These are phyloP conservation scores for Drosera capensis DNA, from an alignment of 148 eudicot species.

Conservation along the genomic window DNA sequence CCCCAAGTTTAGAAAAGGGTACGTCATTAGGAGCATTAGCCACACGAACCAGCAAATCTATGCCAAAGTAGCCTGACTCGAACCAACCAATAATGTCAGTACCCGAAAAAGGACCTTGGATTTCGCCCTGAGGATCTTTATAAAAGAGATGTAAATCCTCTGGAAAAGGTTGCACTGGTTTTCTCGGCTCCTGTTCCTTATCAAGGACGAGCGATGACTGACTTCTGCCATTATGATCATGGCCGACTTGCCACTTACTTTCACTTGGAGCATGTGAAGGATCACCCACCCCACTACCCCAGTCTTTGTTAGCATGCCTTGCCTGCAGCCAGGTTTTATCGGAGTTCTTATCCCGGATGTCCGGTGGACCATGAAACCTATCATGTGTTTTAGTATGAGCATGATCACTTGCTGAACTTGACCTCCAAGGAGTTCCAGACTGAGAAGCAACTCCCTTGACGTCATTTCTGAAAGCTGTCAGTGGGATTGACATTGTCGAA, in stretches of 20 bases:
- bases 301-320: slow-evolving; percentile 23
- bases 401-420: slow-evolving; percentile 27
- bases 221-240: slow-evolving; percentile 35
- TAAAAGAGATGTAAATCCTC: slow-evolving; percentile 77
- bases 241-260: slow-evolving; percentile 21
- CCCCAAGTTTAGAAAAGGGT: slow-evolving; percentile 65
- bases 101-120: slow-evolving; percentile 94
- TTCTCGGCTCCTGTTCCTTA: slow-evolving; percentile 39
- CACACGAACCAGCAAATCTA: slow-evolving; percentile 69
- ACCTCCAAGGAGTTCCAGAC: slow-evolving; percentile 33
- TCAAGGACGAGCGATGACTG: slow-evolving; percentile 27
- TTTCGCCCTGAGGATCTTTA: slow-evolving; percentile 81
- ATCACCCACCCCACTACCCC: slow-evolving; percentile 20
- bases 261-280: slow-evolving; percentile 25
- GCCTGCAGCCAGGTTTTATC: slow-evolving; percentile 38
- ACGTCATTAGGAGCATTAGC: slow-evolving; percentile 54
- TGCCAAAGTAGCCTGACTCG: slow-evolving; percentile 92
- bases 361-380: slow-evolving; percentile 27
- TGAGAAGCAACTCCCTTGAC: slow-evolving; percentile 26
- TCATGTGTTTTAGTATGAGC: slow-evolving; percentile 20
- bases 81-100: slow-evolving; percentile 92
- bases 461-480: slow-evolving; percentile 30
- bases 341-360: slow-evolving; percentile 17
- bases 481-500: slow-evolving; percentile 1
- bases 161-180: slow-evolving; percentile 40